phyloP scores from a whole-genome alignment of 1,284 basidiomycete genomes.

The Sporisorium reilianum region DNA sequence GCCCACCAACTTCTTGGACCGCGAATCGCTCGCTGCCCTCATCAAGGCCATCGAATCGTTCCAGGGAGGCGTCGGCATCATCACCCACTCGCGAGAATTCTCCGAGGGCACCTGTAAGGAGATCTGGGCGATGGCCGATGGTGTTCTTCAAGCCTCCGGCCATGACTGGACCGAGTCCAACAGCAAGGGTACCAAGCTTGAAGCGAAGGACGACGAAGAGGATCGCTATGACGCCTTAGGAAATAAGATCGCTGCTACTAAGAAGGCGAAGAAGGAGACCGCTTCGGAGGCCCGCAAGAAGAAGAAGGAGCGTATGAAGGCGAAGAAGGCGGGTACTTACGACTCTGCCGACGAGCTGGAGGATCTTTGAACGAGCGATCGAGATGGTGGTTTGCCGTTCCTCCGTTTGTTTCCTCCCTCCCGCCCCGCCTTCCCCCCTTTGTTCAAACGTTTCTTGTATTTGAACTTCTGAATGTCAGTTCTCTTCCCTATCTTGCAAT shows the following conservation, averaged over 20 bases:
- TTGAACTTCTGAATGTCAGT: no score
- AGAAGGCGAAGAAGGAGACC: constrained; percentile 57
- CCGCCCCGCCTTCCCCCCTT: no score
- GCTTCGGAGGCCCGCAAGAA: constrained; percentile 36
- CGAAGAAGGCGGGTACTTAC: constrained; percentile 58
- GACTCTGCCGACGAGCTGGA: constrained; percentile 54
- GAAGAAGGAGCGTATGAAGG: constrained; percentile 55
- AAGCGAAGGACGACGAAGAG: constrained; percentile 64
- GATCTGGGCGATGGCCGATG: constrained; percentile 67
- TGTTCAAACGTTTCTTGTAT: no score
- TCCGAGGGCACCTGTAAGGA: constrained; percentile 67
- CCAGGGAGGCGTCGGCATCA: constrained; percentile 69
- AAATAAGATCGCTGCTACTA: constrained; percentile 64
- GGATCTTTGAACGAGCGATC: constrained; percentile 34
- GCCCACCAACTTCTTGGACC: constrained; percentile 70
- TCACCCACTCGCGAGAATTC: constrained; percentile 68
- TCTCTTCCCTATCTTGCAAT: no score
- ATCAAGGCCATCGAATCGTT: constrained; percentile 68
- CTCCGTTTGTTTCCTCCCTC: no score
- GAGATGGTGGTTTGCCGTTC: not conserved
- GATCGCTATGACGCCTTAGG: constrained; percentile 62
- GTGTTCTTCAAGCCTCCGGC: constrained; percentile 72
- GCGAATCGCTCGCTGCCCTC: constrained; percentile 69
- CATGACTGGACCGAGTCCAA: constrained; percentile 91
- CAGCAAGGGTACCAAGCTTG: constrained; percentile 63